Percentiles rank a stretch among this genome's conserved stretches.
Evolutionary conservation across 768 basidiomycete genomes (phyloP).

Genomic region (Chalciporus piperatus): DNA sequence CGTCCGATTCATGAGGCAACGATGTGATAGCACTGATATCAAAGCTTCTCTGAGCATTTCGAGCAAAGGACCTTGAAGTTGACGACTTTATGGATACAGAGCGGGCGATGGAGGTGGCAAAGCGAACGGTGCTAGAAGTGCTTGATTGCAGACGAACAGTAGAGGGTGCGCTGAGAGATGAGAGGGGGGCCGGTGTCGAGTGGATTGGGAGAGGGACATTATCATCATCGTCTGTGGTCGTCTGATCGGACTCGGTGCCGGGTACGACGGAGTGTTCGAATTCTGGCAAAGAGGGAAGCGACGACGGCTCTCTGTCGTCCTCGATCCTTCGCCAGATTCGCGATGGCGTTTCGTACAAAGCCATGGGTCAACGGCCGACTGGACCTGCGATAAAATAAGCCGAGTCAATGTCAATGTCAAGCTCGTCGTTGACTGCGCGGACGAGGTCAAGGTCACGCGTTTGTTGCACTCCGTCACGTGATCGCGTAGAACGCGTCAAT

Average conservation of each 20-base stretch:
- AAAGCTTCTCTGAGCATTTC: constrained; percentile 47
- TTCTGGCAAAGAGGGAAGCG: constrained; percentile 70
- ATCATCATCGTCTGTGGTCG: constrained; percentile 42
- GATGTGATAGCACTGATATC: constrained; percentile 59
- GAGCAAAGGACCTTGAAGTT: constrained; percentile 35
- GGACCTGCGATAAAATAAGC: constrained; percentile 3
- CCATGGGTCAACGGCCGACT: constrained; percentile 30
- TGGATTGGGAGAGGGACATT: constrained; percentile 53
- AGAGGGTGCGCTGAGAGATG: constrained; percentile 48
- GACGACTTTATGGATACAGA: constrained; percentile 34
- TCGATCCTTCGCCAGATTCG: constrained; percentile 83
- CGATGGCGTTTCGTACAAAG: constrained; percentile 75
- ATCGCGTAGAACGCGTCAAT: constrained; percentile 16
- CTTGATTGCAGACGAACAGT: constrained; percentile 50
- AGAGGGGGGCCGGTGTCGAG: constrained; percentile 59
- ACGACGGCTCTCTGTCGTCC: constrained; percentile 76
- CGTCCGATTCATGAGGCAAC: constrained; percentile 37
- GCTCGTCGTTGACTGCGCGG: not conserved
- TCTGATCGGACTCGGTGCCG: constrained; percentile 35
- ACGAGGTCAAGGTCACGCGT: constrained; percentile 12
- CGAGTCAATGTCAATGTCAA: not conserved
- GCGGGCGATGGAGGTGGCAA: constrained; percentile 51
- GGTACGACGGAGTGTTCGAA: constrained; percentile 62
- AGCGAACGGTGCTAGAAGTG: constrained; percentile 48
- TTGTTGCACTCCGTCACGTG: constrained; percentile 22